Conservation (phyloP, 2,329 filamentous ascomycete genomes). For the Ophiognomonia clavigignenti-juglandacearum region DNA sequence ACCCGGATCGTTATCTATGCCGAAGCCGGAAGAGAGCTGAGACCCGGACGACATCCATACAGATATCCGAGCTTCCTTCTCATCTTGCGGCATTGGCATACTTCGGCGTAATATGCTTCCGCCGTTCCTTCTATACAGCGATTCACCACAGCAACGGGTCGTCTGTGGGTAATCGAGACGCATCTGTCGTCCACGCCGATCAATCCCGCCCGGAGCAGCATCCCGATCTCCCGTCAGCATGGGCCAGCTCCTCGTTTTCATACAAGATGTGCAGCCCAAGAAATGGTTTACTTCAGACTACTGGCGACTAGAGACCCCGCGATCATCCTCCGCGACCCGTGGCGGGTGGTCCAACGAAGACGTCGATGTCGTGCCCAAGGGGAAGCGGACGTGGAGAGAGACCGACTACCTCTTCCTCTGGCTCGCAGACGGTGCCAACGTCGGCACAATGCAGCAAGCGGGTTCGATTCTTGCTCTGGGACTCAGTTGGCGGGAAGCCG, state of each 20-base stretch:
- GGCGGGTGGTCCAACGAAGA: conserved; percentile 18
- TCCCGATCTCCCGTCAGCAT: no score
- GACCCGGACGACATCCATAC: no score
- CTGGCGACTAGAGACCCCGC: conserved; percentile 14
- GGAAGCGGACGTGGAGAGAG: conserved; percentile 15
- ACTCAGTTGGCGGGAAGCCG: conserved; percentile 21
- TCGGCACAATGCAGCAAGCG: conserved; percentile 22
- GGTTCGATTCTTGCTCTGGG: conserved; percentile 19
- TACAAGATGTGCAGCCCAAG: neutral
- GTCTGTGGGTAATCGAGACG: no score
- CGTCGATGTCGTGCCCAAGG: conserved; percentile 16
- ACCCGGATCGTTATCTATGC: no score
- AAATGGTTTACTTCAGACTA: conserved; percentile 12
- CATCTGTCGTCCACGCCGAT: no score
- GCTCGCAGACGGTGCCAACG: conserved; percentile 20
- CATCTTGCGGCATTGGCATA: no score
- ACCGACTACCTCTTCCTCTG: conserved; percentile 20
- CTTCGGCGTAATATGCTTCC: no score
- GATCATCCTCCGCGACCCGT: conserved; percentile 14
- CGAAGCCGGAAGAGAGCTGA: no score
- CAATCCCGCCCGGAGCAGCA: no score
- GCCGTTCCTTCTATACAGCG: no score
- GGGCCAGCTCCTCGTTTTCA: neutral
- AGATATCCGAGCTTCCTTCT: no score
- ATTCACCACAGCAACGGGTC: no score